These are phyloP conservation scores for Candida sojae DNA, from an alignment of 1,139 yeast species.

Conservation along the genomic window DNA sequence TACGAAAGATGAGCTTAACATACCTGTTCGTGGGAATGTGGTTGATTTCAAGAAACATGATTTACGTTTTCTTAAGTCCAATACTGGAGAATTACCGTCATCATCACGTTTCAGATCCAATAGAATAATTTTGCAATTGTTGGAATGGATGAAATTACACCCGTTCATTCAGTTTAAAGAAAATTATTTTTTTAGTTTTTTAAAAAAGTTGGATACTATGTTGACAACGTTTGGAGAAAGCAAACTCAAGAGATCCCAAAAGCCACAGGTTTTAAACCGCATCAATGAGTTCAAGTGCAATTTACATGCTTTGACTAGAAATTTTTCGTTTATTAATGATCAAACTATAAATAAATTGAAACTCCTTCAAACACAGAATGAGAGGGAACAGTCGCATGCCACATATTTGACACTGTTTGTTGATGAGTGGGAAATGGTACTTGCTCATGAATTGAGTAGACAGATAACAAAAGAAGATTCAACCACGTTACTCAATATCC, in stretches of 20 bases:
- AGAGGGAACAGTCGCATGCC: constrained; percentile 2
- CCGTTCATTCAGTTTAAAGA: constrained; percentile 39
- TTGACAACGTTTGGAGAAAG: constrained; percentile 14
- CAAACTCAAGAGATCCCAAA: constrained; percentile 13
- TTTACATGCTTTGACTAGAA: constrained; percentile 18
- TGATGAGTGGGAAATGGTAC: constrained; percentile 18
- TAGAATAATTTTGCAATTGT: constrained; percentile 29
- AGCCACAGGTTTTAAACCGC: constrained; percentile 19
- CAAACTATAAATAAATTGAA: background rate
- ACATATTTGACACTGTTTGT: constrained; percentile 12
- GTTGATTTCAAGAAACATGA: constrained; percentile 41
- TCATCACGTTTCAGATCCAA: constrained; percentile 19
- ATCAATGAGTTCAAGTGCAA: constrained; percentile 19
- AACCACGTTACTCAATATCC: constrained; percentile 29
- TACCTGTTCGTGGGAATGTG: constrained; percentile 28
- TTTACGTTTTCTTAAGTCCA: constrained; percentile 28
- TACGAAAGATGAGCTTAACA: constrained; percentile 1
- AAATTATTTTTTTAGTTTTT: constrained; percentile 23
- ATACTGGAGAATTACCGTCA: constrained; percentile 11
- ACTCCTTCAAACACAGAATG: constrained; percentile 5
- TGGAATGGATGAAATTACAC: constrained; percentile 41
- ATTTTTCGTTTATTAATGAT: constrained; percentile 15
- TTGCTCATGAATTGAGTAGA: constrained; percentile 22
- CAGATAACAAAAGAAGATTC: constrained; percentile 22
- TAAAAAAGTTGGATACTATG: constrained; percentile 14